These are phyloP conservation scores for Phytophthora brassicae DNA, from an alignment of 352 stramenopile species.

Conservation along the genomic window DNA sequence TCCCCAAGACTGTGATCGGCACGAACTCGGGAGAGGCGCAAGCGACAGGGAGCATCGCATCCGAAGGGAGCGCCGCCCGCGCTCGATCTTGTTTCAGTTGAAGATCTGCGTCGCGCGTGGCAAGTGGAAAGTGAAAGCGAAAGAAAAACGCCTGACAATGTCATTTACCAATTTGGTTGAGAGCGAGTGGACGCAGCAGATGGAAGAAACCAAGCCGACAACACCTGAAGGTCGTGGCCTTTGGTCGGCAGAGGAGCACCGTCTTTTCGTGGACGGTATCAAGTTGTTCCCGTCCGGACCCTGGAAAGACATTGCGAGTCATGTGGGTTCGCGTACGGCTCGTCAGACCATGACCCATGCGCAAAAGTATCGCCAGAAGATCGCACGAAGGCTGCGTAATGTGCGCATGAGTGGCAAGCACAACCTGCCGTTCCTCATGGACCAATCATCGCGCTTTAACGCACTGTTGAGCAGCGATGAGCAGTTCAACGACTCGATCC, in stretches of 20 bases:
- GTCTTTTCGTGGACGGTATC: slow-evolving; percentile 75
- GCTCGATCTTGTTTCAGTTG: slow-evolving; percentile 46
- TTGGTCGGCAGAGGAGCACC: slow-evolving; percentile 76
- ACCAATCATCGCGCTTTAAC: slow-evolving; percentile 72
- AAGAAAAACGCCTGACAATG: slow-evolving; percentile 29
- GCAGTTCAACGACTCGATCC: slow-evolving; percentile 81
- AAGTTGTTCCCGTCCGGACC: slow-evolving; percentile 72
- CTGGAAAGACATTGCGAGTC: slow-evolving; percentile 78
- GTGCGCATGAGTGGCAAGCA: slow-evolving; percentile 69
- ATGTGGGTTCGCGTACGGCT: slow-evolving; percentile 71
- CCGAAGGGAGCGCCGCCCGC: slow-evolving; percentile 13
- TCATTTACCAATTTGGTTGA: slow-evolving; percentile 39
- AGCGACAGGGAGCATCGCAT: slow-evolving; percentile 26
- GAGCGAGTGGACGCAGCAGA: slow-evolving; percentile 34
- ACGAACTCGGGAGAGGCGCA: slow-evolving; percentile 16
- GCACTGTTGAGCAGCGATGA: slow-evolving; percentile 71
- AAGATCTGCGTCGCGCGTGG: slow-evolving; percentile 51
- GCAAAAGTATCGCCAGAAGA: slow-evolving; percentile 87
- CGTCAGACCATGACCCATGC: slow-evolving; percentile 83
- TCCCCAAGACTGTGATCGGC: slow-evolving; percentile 20
- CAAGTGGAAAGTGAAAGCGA: slow-evolving; percentile 21
- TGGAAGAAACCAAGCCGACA: slow-evolving; percentile 36
- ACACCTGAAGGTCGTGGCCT: slow-evolving; percentile 59
- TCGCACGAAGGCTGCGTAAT: slow-evolving; percentile 68
- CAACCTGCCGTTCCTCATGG: slow-evolving; percentile 66